Percentiles rank a stretch among this genome's conserved stretches.
phyloP scores from a whole-genome alignment of 179 eudicot genomes.

The Spinacia oleracea region DNA sequence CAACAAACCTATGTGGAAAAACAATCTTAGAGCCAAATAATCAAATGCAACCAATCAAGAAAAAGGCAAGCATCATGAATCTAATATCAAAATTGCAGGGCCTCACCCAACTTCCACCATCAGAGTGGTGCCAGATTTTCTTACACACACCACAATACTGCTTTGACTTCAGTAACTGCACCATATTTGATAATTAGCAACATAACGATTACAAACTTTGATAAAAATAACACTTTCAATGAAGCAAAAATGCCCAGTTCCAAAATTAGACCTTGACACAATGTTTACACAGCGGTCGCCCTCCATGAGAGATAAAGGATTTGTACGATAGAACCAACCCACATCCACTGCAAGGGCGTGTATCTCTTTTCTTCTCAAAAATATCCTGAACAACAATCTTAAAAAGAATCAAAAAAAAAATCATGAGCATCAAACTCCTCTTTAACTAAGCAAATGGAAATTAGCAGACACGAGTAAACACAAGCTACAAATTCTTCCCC shows the following conservation, averaged over 20 bases:
- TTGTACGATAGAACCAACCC: constrained; percentile 59
- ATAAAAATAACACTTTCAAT: background rate
- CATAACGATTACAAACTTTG: constrained; percentile 1
- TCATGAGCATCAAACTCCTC: background rate
- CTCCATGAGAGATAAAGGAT: constrained; percentile 40
- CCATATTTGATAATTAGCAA: constrained; percentile 19
- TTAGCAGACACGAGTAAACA: background rate
- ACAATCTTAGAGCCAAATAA: constrained; percentile 9
- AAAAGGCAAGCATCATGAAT: background rate
- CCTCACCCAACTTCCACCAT: constrained; percentile 67
- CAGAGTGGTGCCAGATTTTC: constrained; percentile 70
- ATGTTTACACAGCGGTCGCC: constrained; percentile 62
- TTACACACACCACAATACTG: constrained; percentile 75
- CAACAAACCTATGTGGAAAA: constrained; percentile 64
- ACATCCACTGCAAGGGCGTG: constrained; percentile 69
- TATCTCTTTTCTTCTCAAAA: constrained; percentile 50
- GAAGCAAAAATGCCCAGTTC: background rate
- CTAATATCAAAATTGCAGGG: constrained; percentile 9
- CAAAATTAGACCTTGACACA: constrained; percentile 64
- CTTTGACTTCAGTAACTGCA: constrained; percentile 56
- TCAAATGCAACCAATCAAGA: background rate
- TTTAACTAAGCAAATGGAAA: background rate
- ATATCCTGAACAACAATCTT: constrained; percentile 43
- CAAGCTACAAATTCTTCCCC: background rate
- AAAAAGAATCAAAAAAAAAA: background rate